phyloP scores from a whole-genome alignment of 2,329 filamentous ascomycete genomes.

The Monosporascus sp. region DNA sequence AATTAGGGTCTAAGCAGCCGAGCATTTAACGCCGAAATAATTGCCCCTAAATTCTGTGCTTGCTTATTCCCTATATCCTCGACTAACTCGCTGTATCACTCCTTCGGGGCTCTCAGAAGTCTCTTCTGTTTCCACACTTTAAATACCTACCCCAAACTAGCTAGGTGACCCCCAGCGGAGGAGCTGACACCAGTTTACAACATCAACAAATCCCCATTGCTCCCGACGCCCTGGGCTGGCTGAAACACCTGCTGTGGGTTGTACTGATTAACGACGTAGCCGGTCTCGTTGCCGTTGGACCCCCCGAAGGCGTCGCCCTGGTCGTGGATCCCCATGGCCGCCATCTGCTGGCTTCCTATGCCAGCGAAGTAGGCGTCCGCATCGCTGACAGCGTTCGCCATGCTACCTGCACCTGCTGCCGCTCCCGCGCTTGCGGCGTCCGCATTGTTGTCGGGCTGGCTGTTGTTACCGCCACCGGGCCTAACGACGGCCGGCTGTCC shows the following conservation, averaged over 20 bases:
- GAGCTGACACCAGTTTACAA: slow-evolving; percentile 35
- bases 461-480: slow-evolving; percentile 19
- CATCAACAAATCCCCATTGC: slow-evolving; percentile 67
- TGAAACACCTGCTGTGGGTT: slow-evolving; percentile 71
- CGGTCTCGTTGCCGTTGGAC: slow-evolving; percentile 45
- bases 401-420: slow-evolving; percentile 15
- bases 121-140: too few species aligned
- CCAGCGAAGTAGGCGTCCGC: slow-evolving; percentile 87
- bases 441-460: slow-evolving; percentile 9
- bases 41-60: too few species aligned
- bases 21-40: too few species aligned
- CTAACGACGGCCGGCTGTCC: slow-evolving; percentile 47
- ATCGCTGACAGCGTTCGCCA: slow-evolving; percentile 70
- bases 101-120: too few species aligned
- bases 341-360: slow-evolving; percentile 69
- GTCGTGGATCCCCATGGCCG: slow-evolving; percentile 61
- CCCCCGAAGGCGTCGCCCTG: slow-evolving; percentile 61
- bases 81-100: too few species aligned
- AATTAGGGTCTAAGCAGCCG: too few species aligned
- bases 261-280: slow-evolving; percentile 76
- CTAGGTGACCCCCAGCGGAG: too few species aligned
- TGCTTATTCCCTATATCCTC: too few species aligned
- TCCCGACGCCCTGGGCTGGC: slow-evolving; percentile 56
- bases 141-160: too few species aligned
- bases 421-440: slow-evolving; percentile 16